Evolutionary conservation across 192 early-diverging fungal genomes (phyloP), one percentile per base, ranked within the genome.

Genomic region (Chytriomyces sp.): DNA sequence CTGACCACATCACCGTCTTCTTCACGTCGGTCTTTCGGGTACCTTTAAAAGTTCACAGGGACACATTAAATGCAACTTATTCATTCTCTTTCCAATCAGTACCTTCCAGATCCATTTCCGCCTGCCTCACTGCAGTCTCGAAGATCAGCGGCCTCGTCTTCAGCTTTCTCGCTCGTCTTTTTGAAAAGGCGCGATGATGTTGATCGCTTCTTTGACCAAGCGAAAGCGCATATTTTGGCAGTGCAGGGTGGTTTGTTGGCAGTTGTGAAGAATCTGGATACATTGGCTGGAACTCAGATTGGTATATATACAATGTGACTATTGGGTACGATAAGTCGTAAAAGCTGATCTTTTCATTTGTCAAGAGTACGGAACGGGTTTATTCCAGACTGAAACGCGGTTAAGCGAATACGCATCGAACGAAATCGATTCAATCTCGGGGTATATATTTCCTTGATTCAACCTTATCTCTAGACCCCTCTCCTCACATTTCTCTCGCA

Each of bases 191-290:
- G 8, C 4, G 69, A 70, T 28, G 69, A 70, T 44, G 48, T 60
- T 26, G 69, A 70, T 60, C 49, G 49, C 50, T 70, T 70, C 57
- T 70, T 70, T 44, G 57, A 60, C 46, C 69, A 70, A 70, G 69
- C 57, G 24, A 50, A 26, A 26, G n/a, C 13, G 1, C 69, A 70
- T 70, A 35, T 70, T 18, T 16, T 57, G 8, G 69, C 69, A 4
- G 26, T 70, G n/a, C 50, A 70, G 13, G 26, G 16, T 13, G 20
- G 10, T 11, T 47, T 60, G 18, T 16, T 16, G 26, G 45, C 7
- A 9, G 13, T 50, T 59, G 48, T 50, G 18, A 70, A 70, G 24
- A 26, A 60, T 44, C 23, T 70, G 20, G 69, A 70, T 70, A 50
- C 35, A 7, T 24, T 59, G 13, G 69, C 69, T 50, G 48, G 50